Percentiles rank a stretch among this genome's conserved stretches.
Evolutionary conservation across 768 basidiomycete genomes (phyloP).

Genomic region (Leucocoprinus sp.): DNA sequence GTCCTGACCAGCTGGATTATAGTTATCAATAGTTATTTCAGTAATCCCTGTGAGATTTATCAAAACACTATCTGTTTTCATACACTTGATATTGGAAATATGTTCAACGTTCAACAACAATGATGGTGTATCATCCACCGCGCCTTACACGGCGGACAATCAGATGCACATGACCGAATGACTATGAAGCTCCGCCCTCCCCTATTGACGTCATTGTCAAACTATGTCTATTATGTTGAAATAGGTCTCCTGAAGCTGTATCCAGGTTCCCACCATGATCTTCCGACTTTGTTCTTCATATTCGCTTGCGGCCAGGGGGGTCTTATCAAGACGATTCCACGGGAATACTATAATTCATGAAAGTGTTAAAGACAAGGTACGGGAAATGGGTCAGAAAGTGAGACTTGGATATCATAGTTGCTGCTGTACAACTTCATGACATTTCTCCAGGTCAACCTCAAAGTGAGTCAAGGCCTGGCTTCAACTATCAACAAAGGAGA

Average conservation of each 20-base stretch:
- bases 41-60: too few species aligned
- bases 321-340: constrained; percentile 24
- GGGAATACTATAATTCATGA: constrained; percentile 26
- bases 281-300: not conserved
- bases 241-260: not conserved
- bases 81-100: too few species aligned
- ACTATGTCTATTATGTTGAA: too few species aligned
- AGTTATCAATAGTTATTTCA: too few species aligned
- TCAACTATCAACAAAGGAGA: constrained; percentile 41
- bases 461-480: constrained; percentile 36
- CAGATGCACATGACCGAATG: not conserved
- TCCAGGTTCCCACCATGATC: not conserved
- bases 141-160: not conserved
- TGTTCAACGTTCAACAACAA: too few species aligned
- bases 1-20: too few species aligned
- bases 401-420: not conserved
- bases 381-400: constrained; percentile 37
- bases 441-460: constrained; percentile 33
- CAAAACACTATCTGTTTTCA: too few species aligned
- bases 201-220: constrained; percentile 9
- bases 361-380: constrained; percentile 36
- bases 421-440: not conserved
- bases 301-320: not conserved
- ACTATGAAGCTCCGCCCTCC: not conserved
- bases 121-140: too few species aligned